phyloP scores from a whole-genome alignment of 441 rosid species.

The Syzygium malaccense region DNA sequence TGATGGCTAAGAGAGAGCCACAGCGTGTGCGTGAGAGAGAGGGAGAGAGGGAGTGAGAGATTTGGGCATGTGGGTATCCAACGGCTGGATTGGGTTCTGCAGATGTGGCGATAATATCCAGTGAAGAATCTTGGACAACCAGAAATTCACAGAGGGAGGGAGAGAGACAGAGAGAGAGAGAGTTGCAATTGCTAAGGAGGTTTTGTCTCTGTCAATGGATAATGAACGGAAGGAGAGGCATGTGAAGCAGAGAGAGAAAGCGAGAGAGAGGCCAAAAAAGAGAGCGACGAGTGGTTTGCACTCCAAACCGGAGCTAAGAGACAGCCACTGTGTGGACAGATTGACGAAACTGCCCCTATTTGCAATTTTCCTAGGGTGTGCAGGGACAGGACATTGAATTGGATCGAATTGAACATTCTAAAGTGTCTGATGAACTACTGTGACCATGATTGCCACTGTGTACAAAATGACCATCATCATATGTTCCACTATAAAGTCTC shows the following conservation, averaged over 20 bases:
- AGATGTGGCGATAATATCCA: constrained; percentile 29
- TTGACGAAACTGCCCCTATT: constrained; percentile 36
- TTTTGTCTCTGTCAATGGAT: not conserved
- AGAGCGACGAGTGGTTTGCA: constrained; percentile 6
- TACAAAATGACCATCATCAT: not conserved
- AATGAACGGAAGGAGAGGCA: constrained; percentile 31
- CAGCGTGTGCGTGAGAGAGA: not conserved
- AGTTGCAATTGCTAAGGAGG: constrained; percentile 10
- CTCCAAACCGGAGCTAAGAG: not conserved
- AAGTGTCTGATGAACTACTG: not conserved
- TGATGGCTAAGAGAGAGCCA: not conserved
- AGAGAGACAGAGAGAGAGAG: constrained; percentile 7
- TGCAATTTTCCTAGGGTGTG: not conserved
- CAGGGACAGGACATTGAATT: not conserved
- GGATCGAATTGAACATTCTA: not conserved
- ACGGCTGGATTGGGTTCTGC: constrained; percentile 27
- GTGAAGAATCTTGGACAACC: constrained; percentile 20
- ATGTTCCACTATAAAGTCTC: not conserved
- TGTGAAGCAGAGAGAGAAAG: constrained; percentile 23
- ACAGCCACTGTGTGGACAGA: not conserved
- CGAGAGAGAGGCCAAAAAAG: not conserved
- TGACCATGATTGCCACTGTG: not conserved
- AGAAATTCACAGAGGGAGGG: constrained; percentile 8
- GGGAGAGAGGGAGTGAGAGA: not conserved
- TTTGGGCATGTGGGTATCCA: constrained; percentile 11